These are phyloP conservation scores for Auricularia sp. DNA, from an alignment of 768 basidiomycete species.

Conservation along the genomic window DNA sequence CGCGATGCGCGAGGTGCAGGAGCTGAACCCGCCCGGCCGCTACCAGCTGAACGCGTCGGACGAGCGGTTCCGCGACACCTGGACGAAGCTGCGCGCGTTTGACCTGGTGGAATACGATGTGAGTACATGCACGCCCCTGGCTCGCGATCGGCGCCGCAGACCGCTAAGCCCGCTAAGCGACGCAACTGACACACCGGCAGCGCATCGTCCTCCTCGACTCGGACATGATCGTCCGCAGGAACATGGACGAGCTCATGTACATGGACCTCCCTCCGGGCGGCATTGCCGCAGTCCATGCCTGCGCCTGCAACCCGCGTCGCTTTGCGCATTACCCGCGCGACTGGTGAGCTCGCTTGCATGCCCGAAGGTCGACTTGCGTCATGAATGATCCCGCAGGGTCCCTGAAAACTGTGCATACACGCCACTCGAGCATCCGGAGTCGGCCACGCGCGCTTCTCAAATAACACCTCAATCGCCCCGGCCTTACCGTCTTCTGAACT, in stretches of 20 bases:
- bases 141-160: background rate
- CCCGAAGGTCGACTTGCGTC: background rate
- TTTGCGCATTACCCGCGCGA: slow-evolving; percentile 79
- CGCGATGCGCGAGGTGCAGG: slow-evolving; percentile 44
- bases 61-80: slow-evolving; percentile 17
- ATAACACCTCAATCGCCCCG: slow-evolving; percentile 44
- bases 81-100: slow-evolving; percentile 49
- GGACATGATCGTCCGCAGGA: slow-evolving; percentile 75
- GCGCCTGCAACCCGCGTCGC: slow-evolving; percentile 87
- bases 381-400: slow-evolving; percentile 43
- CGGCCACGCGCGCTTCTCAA: slow-evolving; percentile 34
- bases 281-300: slow-evolving; percentile 84
- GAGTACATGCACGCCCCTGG: slow-evolving; percentile 10
- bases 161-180: background rate
- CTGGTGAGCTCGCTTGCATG: slow-evolving; percentile 43
- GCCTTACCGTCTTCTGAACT: slow-evolving; percentile 78
- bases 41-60: slow-evolving; percentile 5
- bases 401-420: slow-evolving; percentile 89
- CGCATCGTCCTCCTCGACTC: slow-evolving; percentile 74
- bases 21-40: slow-evolving; percentile 33
- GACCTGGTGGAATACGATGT: slow-evolving; percentile 61
- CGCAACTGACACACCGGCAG: slow-evolving; percentile 25
- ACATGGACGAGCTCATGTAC: slow-evolving; percentile 67
- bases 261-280: slow-evolving; percentile 40
- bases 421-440: slow-evolving; percentile 33